Evolutionary conservation across 108 stramenopile genomes (phyloP), one percentile per base, ranked within the genome.

Genomic region (Bacterosira constricta): DNA sequence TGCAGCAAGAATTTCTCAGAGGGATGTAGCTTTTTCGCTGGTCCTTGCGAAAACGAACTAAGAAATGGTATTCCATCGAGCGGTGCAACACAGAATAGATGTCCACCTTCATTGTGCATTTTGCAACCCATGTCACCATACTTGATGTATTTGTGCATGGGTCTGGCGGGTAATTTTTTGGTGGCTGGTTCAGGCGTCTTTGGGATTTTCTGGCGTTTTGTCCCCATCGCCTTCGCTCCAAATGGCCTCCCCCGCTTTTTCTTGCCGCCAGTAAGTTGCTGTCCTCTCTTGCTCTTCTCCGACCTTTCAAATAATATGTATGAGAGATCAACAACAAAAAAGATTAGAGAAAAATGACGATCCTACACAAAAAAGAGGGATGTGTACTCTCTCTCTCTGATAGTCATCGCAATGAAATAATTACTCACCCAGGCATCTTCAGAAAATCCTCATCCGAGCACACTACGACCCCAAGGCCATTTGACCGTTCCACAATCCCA

Each of bases 91-190:
- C 18, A 50, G 34, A 70, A 59, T 17, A 35, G 34, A 38, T 44
- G 12, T 37, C 58, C 69, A 15, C 51, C 20, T 37, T 70, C 69
- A 51, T 70, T 47, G 35, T 70, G 69, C 3, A 52, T 4, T 32
- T 60, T 58, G 32, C 55, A 58, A 37, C 58, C 69, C 69, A 70
- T 70, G 26, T 70, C 42, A 47, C 69, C 69, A 39, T 47, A 45
- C 49, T 70, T 57, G 46, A 70, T 58, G 3, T 56, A 9, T 8
- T 32, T 18, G 15, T 56, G 32, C n/a, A 20, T 56, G n/a, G 55
- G 37, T 51, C 58, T 41, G 0, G 42, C 21, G 11, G 44, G 56
- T 11, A 21, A 9, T 4, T 34, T 39, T 66, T 55, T 42, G 29
- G 34, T 1, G 12, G 45, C 45, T 9, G 8, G 12, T n/a, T 51